These are phyloP conservation scores for Mycena amicta DNA, from an alignment of 768 basidiomycete species.

Conservation along the genomic window DNA sequence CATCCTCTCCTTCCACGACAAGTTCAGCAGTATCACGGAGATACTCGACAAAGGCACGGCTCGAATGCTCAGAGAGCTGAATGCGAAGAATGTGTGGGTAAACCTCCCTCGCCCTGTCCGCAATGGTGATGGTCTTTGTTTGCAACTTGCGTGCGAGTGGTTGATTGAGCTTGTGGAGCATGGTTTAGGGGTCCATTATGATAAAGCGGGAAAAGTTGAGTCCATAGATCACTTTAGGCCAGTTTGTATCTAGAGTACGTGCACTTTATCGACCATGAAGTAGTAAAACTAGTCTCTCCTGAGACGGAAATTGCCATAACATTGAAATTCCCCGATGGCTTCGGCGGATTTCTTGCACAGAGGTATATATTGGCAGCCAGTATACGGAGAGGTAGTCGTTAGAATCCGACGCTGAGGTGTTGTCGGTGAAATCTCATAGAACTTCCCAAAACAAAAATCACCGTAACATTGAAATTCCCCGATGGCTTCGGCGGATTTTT, in stretches of 20 bases:
- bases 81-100: neutral
- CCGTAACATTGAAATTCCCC: no score
- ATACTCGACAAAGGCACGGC: neutral
- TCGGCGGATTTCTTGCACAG: no score
- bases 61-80: neutral
- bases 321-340: no score
- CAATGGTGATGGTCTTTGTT: neutral
- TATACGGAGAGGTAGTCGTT: no score
- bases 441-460: no score
- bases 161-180: neutral
- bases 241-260: neutral
- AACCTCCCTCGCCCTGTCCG: neutral
- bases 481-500: no score
- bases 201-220: neutral
- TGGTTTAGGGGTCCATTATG: neutral
- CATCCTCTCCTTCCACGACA: neutral
- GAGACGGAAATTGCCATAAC: no score
- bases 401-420: no score
- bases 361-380: no score
- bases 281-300: no score
- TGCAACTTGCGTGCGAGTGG: neutral
- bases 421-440: no score
- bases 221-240: neutral
- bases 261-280: neutral
- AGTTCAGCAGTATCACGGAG: neutral